Evolutionary conservation across 2,329 filamentous ascomycete species (phyloP).

Genomic region (Aureobasidium sp.): DNA sequence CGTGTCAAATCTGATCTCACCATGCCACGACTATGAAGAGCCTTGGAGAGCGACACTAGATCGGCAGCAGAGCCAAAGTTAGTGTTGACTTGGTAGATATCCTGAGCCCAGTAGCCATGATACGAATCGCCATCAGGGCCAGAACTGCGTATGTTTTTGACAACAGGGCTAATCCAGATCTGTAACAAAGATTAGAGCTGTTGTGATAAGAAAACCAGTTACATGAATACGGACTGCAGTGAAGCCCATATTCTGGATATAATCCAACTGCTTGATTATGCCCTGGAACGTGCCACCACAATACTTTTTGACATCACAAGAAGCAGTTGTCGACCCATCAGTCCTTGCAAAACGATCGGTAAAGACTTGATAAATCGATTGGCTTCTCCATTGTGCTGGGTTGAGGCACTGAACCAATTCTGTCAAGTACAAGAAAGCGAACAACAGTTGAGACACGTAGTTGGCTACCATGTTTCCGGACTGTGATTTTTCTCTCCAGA

Average conservation of each 20-base stretch:
- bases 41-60: slow-evolving; percentile 28
- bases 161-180: slow-evolving; percentile 49
- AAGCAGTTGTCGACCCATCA: slow-evolving; percentile 32
- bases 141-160: slow-evolving; percentile 34
- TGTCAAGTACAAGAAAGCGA: neutral
- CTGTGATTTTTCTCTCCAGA: neutral
- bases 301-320: slow-evolving; percentile 35
- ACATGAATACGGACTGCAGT: slow-evolving; percentile 41
- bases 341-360: slow-evolving; percentile 30
- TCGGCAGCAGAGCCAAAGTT: slow-evolving; percentile 31
- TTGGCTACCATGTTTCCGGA: neutral
- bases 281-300: slow-evolving; percentile 56
- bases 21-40: slow-evolving; percentile 30
- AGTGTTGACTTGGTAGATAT: slow-evolving; percentile 36
- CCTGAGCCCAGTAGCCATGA: slow-evolving; percentile 49
- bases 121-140: slow-evolving; percentile 36
- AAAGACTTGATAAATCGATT: slow-evolving; percentile 35
- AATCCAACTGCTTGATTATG: slow-evolving; percentile 51
- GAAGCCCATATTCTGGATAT: slow-evolving; percentile 55
- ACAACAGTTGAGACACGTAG: neutral
- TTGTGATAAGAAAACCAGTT: neutral
- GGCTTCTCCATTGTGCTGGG: slow-evolving; percentile 30
- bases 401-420: slow-evolving; percentile 7
- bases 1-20: neutral
- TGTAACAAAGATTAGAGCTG: neutral